phyloP scores from a whole-genome alignment of 2,329 filamentous ascomycete genomes.

The Hirsutella thompsonii region DNA sequence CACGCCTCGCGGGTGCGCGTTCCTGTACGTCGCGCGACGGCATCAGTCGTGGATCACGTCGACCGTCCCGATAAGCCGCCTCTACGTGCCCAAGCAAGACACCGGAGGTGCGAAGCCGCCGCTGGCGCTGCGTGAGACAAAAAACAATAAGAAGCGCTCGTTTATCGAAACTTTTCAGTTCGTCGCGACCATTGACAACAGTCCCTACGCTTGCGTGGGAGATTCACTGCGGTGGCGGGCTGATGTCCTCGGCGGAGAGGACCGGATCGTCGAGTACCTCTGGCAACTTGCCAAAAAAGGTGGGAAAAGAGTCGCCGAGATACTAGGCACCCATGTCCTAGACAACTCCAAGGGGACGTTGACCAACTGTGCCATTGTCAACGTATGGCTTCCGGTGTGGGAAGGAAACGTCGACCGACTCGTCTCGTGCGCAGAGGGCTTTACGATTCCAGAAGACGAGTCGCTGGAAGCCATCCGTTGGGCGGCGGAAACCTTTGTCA shows the following conservation, averaged over 20 bases:
- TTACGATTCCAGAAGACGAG: neutral
- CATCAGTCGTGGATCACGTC: neutral
- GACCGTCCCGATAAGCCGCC: neutral
- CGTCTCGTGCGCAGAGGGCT: neutral
- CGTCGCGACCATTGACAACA: neutral
- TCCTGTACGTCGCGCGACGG: neutral
- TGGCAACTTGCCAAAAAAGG: neutral
- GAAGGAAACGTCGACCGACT: neutral
- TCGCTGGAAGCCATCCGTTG: neutral
- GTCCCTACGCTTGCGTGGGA: neutral
- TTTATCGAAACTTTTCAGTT: neutral
- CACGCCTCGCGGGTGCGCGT: neutral
- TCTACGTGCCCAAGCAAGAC: neutral
- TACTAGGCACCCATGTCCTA: neutral
- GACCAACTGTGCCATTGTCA: conserved; percentile 1
- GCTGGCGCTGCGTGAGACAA: neutral
- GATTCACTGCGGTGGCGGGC: neutral
- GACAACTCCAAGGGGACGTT: neutral
- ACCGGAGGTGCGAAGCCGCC: neutral
- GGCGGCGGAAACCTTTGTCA: neutral
- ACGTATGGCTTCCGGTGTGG: conserved; percentile 1
- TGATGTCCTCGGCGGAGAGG: neutral
- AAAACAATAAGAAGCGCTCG: neutral
- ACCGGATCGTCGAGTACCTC: neutral
- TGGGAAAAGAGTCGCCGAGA: neutral